Base-by-base conservation (phyloP, 2,329 filamentous ascomycete genomes). In the Aspergillus sp. region DNA sequence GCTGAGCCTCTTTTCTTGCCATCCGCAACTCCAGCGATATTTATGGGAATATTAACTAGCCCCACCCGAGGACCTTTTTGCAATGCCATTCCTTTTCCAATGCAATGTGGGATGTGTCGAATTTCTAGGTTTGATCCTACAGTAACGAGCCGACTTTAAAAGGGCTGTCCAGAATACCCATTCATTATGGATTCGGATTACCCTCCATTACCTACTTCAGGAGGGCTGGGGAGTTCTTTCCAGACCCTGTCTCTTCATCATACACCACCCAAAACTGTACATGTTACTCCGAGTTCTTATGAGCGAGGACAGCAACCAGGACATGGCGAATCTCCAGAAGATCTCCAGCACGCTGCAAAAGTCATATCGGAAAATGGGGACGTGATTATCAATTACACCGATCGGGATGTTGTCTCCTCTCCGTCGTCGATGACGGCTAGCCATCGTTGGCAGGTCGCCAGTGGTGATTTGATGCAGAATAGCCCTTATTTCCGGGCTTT, bases 401-500 rank as follows among this genome's bases (percentile, higher is more conserved):
- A 49, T 33, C 26, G 36, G 6, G 47, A 45, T 7, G 37, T 37
- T 12, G 33, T 13, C 29, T 44, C 44, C 30, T 13, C 42, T 28
- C 47, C 40, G 4, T 43, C 48, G 11, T 33, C 44, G 12, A 40
- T 34, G 13, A 19, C 19, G 19, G 39, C 26, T 8, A 49, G 28
- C 11, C 46, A 56, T 45, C 50, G 51, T 26, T 70, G 68, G 58
- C 59, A 58, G 42, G 61, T 70, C 8, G 59, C 56, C 33, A 68
- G 60, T 39, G 45, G 55, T 5, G 49, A 49, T 32, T 51, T 72
- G 10, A 59, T 51, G 19, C 37, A 47, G 13, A 60, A 61, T 6
- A 70, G 67, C 38, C 58, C 59, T 5, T 72, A 71, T 35, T 72
- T 71, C 40, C 47, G 57, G 13, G 64, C 59, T 13, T 51, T 72